A percentile compares a stretch with the other conserved stretches of the same genome.
Evolutionary conservation across 2,329 filamentous ascomycete genomes (phyloP).

Genomic region (Aspergillus japonicus): DNA sequence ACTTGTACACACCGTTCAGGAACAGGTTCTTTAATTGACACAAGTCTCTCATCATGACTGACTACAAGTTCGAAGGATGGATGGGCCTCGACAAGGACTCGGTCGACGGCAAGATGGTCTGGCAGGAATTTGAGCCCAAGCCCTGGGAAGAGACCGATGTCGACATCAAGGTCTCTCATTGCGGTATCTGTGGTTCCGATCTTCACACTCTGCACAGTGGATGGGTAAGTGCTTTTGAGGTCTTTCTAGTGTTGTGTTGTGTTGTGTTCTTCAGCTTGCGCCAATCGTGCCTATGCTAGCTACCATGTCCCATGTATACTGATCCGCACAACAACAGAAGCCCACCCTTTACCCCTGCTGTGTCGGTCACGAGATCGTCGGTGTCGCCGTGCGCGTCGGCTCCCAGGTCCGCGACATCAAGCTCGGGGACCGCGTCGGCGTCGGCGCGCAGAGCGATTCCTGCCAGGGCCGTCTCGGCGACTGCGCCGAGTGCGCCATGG

Average conservation of each 20-base stretch:
- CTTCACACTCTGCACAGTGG: slow-evolving; percentile 57
- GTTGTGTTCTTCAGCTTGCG: not conserved
- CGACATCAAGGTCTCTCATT: slow-evolving; percentile 64
- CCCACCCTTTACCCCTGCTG: slow-evolving; percentile 46
- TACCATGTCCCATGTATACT: not conserved
- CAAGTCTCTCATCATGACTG: slow-evolving; percentile 21
- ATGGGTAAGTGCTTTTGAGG: slow-evolving; percentile 29
- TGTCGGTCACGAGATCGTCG: slow-evolving; percentile 66
- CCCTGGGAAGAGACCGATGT: slow-evolving; percentile 65
- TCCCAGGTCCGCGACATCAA: slow-evolving; percentile 36
- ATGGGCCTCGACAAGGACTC: slow-evolving; percentile 52
- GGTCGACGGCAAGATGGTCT: slow-evolving; percentile 55
- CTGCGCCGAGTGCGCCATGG: slow-evolving; percentile 55
- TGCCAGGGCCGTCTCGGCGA: slow-evolving; percentile 48
- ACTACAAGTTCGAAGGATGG: slow-evolving; percentile 59
- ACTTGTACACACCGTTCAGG: not conserved
- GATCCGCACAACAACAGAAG: slow-evolving; percentile 20
- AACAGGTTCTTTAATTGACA: not conserved
- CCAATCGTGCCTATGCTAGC: not conserved
- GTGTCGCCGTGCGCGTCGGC: slow-evolving; percentile 58
- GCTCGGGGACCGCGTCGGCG: slow-evolving; percentile 46
- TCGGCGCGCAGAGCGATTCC: slow-evolving; percentile 60
- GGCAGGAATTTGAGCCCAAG: slow-evolving; percentile 61
- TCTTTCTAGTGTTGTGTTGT: not conserved
- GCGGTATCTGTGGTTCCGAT: slow-evolving; percentile 65